Evolutionary conservation across 352 stramenopile genomes (phyloP), one percentile per base, ranked within the genome.

Genomic region (Globisporangium canariense): DNA sequence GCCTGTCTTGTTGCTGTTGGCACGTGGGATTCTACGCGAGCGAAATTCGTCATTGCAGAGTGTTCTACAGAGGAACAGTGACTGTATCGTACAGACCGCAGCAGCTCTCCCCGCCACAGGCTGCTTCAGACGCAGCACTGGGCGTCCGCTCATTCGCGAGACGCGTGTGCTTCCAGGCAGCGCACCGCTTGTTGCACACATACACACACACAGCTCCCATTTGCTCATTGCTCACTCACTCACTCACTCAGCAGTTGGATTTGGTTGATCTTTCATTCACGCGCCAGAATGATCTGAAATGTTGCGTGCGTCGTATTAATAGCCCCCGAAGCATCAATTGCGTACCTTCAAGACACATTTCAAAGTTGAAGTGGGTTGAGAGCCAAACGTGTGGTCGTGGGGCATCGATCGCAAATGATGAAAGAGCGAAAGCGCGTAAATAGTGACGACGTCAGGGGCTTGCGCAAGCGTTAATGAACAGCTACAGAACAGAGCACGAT

Each of bases 321-420:
- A 41, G 36, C 36, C 36, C 22, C 3, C 28, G 2, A 2, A 43
- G 18, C 8, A 30, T 30, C 52, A 1, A 1, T 25, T 59, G 49
- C 49, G 25, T 16, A 59, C 53, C 53, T 59, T 59, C 53, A n/a
- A 9, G 9, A 4, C 32, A 59, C 53, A 22, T 59, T 34, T 14
- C 10, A 36, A 59, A 47, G 53, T 59, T 59, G 53, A 59, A 59
- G 53, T 59, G 52, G 34, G 52, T 32, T 40, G 50, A 58, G 9
- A 25, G 10, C 14, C 25, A 58, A 58, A 58, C 18, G 52, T 34
- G 52, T 25, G 22, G 22, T 25, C 22, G 22, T 25, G 22, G 22
- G 22, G 22, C 32, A 36, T 36, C 32, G 6, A 36, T 36, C 32
- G 32, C 4, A 36, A 36, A 36, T 8, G 6, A 36, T 8, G 32